Evolutionary conservation across 805 yeast species (phyloP), one percentile per base, ranked within the genome.

Genomic region (Maudiozyma saulgeensis): DNA sequence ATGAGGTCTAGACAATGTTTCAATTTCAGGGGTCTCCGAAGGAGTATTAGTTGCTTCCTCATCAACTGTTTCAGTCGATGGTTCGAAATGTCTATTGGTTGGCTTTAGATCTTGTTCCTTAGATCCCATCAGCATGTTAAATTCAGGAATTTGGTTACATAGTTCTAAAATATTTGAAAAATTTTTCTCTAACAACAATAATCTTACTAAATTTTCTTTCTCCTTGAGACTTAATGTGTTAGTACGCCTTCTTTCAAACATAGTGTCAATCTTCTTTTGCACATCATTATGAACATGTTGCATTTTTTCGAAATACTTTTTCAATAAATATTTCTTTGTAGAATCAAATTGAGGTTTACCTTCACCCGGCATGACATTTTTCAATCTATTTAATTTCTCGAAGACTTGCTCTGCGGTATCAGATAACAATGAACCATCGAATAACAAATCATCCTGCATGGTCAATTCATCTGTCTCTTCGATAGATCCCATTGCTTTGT

Each of bases 391-490:
- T 32, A 70, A 55, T 51, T 67, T 70, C 45, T 72, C 77, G 46
- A 84, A 64, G 49, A 84, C 66, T 50, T 78, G 78, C 51, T 81
- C 87, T 0, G 89, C 90, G 2, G 87, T 76, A 62, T 82, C 82
- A 60, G 87, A 81, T 44, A 84, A 71, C 51, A 84, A 68, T 0
- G 87, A 76, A 7, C 91, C 93, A 67, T 84, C 91, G 62, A 81
- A 84, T 63, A 84, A 75, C 45, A 84, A 69, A 54, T 84, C 91
- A 62, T 76, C 84, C 48, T 68, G 68, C 6, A 55, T 45, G 37
- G 70, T 58, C 6, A 69, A 49, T 26, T 68, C 73, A 53, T 62
- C 68, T 25, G 61, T 51, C 45, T 53, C 60, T 50, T 59, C 64
- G 31, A 61, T 61, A 15, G 66, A 55, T 34, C 67, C 66, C 51